Percentiles rank a stretch among this genome's conserved stretches.
phyloP scores from a whole-genome alignment of 768 basidiomycete species.

The Lactarius trivialis region DNA sequence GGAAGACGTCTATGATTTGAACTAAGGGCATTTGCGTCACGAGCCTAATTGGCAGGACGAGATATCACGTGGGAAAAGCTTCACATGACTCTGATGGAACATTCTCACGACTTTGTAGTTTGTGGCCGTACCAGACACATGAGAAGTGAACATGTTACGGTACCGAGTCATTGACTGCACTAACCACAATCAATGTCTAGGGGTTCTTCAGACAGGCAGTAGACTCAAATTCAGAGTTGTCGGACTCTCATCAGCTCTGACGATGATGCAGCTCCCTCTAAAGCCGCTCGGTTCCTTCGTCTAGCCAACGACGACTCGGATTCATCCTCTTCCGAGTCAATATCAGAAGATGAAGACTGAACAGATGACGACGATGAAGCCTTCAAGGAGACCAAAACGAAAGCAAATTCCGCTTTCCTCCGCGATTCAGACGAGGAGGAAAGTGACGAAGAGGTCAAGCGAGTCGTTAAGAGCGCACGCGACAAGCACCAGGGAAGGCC shows the following conservation, averaged over 20 bases:
- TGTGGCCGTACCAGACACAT: too few relatives aligned
- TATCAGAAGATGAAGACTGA: slow-evolving; percentile 41
- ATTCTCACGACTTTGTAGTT: too few relatives aligned
- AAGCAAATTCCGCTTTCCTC: slow-evolving; percentile 39
- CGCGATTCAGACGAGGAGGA: slow-evolving; percentile 45
- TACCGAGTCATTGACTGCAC: too few relatives aligned
- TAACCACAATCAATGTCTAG: slow-evolving; percentile 67
- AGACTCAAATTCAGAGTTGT: slow-evolving; percentile 78
- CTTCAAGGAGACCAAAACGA: slow-evolving; percentile 32
- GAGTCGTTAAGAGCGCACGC: slow-evolving; percentile 77
- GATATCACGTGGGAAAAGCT: too few relatives aligned
- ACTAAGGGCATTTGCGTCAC: slow-evolving; percentile 26
- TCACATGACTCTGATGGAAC: too few relatives aligned
- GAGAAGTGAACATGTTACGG: too few relatives aligned
- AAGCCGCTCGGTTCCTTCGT: slow-evolving; percentile 57
- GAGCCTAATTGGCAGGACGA: too few relatives aligned
- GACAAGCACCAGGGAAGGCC: slow-evolving; percentile 81
- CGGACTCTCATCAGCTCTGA: slow-evolving; percentile 65
- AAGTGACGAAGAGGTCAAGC: slow-evolving; percentile 64
- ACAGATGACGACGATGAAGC: slow-evolving; percentile 42
- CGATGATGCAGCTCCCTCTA: slow-evolving; percentile 51
- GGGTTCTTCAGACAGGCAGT: slow-evolving; percentile 83
- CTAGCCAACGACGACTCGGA: slow-evolving; percentile 52
- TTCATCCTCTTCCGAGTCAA: slow-evolving; percentile 35
- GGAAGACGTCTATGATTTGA: slow-evolving; percentile 68